Base-by-base conservation (phyloP, 345 rosid species). In the rapeseed (Brassica napus) region DNA sequence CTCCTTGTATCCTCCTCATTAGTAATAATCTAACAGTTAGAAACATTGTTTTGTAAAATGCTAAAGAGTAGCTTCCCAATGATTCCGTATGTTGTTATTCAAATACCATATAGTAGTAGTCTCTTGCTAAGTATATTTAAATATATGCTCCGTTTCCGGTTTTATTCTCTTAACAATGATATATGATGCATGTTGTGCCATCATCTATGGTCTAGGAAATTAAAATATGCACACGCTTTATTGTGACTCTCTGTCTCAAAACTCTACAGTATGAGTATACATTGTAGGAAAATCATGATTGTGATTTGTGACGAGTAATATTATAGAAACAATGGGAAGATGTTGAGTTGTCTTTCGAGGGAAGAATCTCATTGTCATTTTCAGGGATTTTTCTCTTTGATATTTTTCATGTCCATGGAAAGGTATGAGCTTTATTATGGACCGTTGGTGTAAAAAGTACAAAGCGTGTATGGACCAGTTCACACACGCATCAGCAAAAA, bases 401-500 rank as follows among this genome's bases (percentile, higher is more conserved):
- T 54, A 15, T 54, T 54, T 49, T 54, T 39, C 21, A 54, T 54
- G 24, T 54, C 23, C 59, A 54, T 54, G 24, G 10, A 54, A 54
- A 2, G 59, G 59, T 54, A 0, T 54, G 24, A 54, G 59, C 59
- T 54, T 54, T 16, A 2, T 54, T 54, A 54, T 54, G 9, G 59
- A 54, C 59, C 59, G 59, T 15, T 54, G 59, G 59, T 54, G 23
- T 3, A 54, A 54, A 54, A 54, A 54, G 71, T 68, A 73, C 58
- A 68, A 73, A 79, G 74, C 69, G 44, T 42, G 49, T 67, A 35
- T 73, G 78, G 75, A 68, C 65, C 58, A 47, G 24, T 78, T 61
- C 77, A 72, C 75, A 68, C 65, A 62, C 18, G 23, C 59, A 73
- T 74, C 35, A 79, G 82, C 70, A 68, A 54, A 54, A 54, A 16